These are phyloP conservation scores for Thermomyces lanuginosus DNA, from an alignment of 2,329 filamentous ascomycete genomes.

Conservation along the genomic window DNA sequence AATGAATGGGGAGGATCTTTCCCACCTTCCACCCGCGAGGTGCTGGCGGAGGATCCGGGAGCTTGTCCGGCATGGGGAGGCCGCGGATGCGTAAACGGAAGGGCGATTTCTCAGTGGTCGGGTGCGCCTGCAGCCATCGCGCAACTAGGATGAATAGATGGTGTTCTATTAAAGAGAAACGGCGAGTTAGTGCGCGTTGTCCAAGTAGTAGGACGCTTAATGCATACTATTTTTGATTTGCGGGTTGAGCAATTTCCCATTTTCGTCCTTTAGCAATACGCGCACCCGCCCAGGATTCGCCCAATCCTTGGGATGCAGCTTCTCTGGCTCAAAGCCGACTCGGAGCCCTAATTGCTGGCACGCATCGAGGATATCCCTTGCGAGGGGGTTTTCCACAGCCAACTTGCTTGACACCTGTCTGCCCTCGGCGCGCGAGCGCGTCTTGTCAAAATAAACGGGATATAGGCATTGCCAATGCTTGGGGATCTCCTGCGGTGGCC, in stretches of 20 bases:
- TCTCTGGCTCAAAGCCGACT: conserved; percentile 72
- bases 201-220: no score
- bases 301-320: conserved; percentile 94
- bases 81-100: conserved; percentile 59
- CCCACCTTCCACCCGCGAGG: conserved; percentile 87
- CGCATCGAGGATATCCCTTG: conserved; percentile 77
- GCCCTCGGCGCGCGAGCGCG: conserved; percentile 51
- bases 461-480: conserved; percentile 80
- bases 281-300: conserved; percentile 83
- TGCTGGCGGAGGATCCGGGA: conserved; percentile 55
- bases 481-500: conserved; percentile 39
- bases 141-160: conserved; percentile 74
- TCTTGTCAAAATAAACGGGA: conserved; percentile 83
- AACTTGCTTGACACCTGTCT: conserved; percentile 57
- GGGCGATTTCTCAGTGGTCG: conserved; percentile 56
- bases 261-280: conserved; percentile 48
- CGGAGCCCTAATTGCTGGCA: conserved; percentile 48
- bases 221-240: conserved; percentile 48
- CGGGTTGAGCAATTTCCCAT: conserved; percentile 33
- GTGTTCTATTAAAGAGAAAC: conserved; percentile 40
- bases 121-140: conserved; percentile 58
- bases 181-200: not conserved
- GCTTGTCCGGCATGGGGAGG: conserved; percentile 48
- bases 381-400: conserved; percentile 71
- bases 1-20: conserved; percentile 69